Base-by-base conservation (phyloP, 2,329 filamentous ascomycete genomes). In the Phaeophleospora eucalypticola region DNA sequence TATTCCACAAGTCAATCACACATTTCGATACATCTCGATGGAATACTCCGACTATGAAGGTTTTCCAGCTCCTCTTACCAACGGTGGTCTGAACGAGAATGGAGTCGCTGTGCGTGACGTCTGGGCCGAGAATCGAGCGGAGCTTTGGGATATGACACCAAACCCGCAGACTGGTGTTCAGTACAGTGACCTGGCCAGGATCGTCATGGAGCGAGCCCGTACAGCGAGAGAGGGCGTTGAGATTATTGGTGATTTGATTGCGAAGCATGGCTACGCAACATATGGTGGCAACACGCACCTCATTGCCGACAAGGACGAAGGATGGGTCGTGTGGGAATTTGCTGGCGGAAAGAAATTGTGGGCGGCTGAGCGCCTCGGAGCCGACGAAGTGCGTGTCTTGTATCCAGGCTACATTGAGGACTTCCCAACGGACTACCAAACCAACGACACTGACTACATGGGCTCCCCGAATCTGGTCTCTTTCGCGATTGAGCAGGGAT, bases 221-320 rank as follows among this genome's bases (percentile, higher is more conserved):
- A 69, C 63, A 4, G 70, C 70, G 0, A 59, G 67, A 2, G 63
- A 72, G 43, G 70, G 69, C n/a, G 69, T 71, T 0, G 66, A 71
- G 47, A 64, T 72, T 20, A 70, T 72, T 18, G 69, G 68, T 1
- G 56, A 64, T 6, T 49, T 72, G 48, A 66, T 72, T 15, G 59
- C 62, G 6, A 58, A 68, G 45, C 65, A 72, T 37, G 69, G 69
- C 6, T 68, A 72, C 46, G 65, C 69, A 3, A 66, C 68, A 15
- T 72, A 72, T 41, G 70, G 70, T 3, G 70, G 70, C 1, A 72
- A 72, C 52, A 66, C 67, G 15, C 70, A 72, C 47, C 63, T 72
- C 2, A 67, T 72, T 21, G 70, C 69, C 14, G 72, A 67, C 37
- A 59, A 60, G 10, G 52, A 65, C 20, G 64, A 68, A 46, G 65